phyloP scores from a whole-genome alignment of 805 yeast genomes.

The Metschnikowia corniflorae region DNA sequence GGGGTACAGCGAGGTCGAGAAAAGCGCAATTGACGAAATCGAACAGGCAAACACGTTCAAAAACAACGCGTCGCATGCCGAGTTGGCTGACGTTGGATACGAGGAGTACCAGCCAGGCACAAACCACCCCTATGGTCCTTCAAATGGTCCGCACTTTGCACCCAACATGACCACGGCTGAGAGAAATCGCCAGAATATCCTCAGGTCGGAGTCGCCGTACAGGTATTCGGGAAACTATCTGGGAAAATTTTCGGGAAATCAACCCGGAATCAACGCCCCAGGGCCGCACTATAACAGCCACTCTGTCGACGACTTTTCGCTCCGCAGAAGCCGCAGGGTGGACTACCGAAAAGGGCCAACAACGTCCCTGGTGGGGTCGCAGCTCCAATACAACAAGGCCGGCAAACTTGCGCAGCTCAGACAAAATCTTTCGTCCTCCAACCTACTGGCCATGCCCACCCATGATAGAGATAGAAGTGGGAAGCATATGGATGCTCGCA shows the following conservation, averaged over 20 bases:
- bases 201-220: neutral
- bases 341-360: slow-evolving; percentile 34
- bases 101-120: slow-evolving; percentile 11
- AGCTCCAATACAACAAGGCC: slow-evolving; percentile 24
- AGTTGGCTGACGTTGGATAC: slow-evolving; percentile 13
- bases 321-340: slow-evolving; percentile 37
- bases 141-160: neutral
- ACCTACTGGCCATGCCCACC: neutral
- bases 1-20: slow-evolving; percentile 53
- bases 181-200: neutral
- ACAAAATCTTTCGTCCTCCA: slow-evolving; percentile 14
- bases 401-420: slow-evolving; percentile 26
- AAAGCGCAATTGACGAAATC: slow-evolving; percentile 36
- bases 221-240: neutral
- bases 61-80: slow-evolving; percentile 8
- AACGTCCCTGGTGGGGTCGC: slow-evolving; percentile 21
- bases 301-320: slow-evolving; percentile 23
- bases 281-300: neutral
- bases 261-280: neutral
- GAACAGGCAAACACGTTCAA: slow-evolving; percentile 16
- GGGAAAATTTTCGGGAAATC: neutral
- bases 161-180: neutral
- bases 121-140: neutral
- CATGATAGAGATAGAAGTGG: neutral
- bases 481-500: neutral